phyloP scores from a whole-genome alignment of 306 rosid genomes.

The barrel medic (Medicago truncatula) region MtrunA17r5.0-ANR NC_053044.1:43333501-43334000 shows the following conservation, averaged over 20 bases:
- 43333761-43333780: not conserved
- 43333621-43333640: not conserved
- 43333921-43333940: too few species aligned
- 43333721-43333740: conserved; percentile 1
- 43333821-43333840: too few species aligned
- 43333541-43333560: conserved; percentile 11
- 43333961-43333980: too few species aligned
- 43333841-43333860: too few species aligned
- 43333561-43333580: not conserved
- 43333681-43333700: conserved; percentile 31
- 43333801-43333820: not conserved
- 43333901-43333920: too few species aligned
- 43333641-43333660: not conserved
- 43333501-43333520: not conserved
- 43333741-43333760: conserved; percentile 23
- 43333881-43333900: too few species aligned
- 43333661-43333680: not conserved
- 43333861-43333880: too few species aligned
- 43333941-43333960: too few species aligned
- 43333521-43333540: not conserved
- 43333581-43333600: conserved; percentile 7
- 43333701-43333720: conserved; percentile 4
- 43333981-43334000: too few species aligned
- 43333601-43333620: conserved; percentile 11
- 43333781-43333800: conserved; percentile 16